Evolutionary conservation across 768 basidiomycete species (phyloP).

Genomic region (Calvatia gigantea): DNA sequence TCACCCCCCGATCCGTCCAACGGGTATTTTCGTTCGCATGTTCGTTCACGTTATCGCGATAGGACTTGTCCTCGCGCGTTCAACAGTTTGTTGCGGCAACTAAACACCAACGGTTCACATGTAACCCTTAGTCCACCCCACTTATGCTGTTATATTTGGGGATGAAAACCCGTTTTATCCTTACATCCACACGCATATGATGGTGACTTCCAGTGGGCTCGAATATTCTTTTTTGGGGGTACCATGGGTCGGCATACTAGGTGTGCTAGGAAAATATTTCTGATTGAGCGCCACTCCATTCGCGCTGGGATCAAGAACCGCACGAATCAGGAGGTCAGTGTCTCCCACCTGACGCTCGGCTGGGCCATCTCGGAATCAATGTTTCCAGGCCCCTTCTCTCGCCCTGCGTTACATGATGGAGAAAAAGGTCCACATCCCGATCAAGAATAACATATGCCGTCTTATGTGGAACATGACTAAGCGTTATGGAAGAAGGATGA

Average conservation of each 20-base stretch:
- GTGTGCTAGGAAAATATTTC: background rate
- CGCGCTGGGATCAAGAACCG: background rate
- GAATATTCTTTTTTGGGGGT: background rate
- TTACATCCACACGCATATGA: background rate
- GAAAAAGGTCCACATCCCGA: background rate
- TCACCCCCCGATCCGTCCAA: no score
- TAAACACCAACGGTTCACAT: background rate
- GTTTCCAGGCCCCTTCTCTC: background rate
- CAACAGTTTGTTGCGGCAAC: no score
- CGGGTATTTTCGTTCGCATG: no score
- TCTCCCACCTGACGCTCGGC: slow-evolving; percentile 6
- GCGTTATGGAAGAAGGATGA: background rate
- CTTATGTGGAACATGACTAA: slow-evolving; percentile 9
- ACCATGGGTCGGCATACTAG: background rate
- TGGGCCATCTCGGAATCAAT: background rate
- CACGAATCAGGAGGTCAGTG: background rate
- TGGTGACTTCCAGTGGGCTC: background rate
- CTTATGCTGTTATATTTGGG: background rate
- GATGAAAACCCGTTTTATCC: background rate
- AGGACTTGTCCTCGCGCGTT: no score
- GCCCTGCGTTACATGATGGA: no score
- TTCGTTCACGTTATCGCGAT: no score
- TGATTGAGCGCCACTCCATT: slow-evolving; percentile 4
- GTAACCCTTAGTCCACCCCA: background rate
- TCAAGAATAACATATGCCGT: background rate